Base-by-base conservation (phyloP, 768 basidiomycete genomes). In the Kwoniella mangroviensis region DNA sequence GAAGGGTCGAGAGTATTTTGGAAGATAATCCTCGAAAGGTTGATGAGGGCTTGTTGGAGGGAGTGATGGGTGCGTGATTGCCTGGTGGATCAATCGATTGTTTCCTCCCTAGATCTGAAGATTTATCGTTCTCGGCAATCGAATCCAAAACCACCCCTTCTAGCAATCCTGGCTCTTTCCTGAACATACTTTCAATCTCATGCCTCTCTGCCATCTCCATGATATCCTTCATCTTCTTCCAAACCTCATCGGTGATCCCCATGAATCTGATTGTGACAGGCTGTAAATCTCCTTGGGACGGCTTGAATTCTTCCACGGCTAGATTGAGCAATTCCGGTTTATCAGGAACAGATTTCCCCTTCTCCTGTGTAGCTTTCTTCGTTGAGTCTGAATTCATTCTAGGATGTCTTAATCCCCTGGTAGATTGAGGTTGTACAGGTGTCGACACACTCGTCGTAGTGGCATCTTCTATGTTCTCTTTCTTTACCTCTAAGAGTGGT, bases 261-360 rank as follows among this genome's bases (percentile, higher is more conserved):
- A 21, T 41, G 19, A 80, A 66, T 3, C 75, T 63, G 26, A 80
- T 78, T 0, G 79, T 77, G 21, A 77, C 66, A 2, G 79, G 69
- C 34, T 71, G 68, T 4, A 80, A 54, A 22, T 63, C 49, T 0
- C 72, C 74, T 24, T 69, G 60, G 10, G 24, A 7, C n/a, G 79
- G 79, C 11, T 74, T 19, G 49, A 77, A 72, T 19, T 72, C 69
- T 17, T 68, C 51, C 0, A 71, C 45, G 4, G 63, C 73, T 1
- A 80, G 70, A 60, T 78, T 78, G 3, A 76, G 67, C 17, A 77
- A 41, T 6, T 54, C 42, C 1, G 69, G 67, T 51, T 65, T 60
- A 5, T 4, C 12, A 13, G 70, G 21, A 34, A 13, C 6, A 21
- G 9, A 54, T 54, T 56, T 41, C 24, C 21, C n/a, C 43, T 63